Conservation (phyloP, 495 filamentous ascomycete species). For the Trichoderma virens region DNA sequence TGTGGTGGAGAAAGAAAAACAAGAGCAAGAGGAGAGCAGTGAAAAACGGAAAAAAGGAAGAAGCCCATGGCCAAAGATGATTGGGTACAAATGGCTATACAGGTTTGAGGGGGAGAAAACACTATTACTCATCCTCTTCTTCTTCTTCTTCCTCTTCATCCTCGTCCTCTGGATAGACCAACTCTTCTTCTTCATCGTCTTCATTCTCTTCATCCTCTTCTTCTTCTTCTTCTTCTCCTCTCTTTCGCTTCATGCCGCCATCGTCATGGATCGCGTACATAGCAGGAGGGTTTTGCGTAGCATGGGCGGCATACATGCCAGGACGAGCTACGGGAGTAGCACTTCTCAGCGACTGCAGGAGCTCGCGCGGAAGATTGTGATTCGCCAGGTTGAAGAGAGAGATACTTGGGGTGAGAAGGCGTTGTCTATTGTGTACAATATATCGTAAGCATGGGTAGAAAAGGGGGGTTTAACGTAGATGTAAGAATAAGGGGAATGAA, state of each 20-base stretch:
- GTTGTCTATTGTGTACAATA: constrained; percentile 51
- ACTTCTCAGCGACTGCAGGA: constrained; percentile 65
- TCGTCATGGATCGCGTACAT: no score
- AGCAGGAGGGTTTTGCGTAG: not conserved
- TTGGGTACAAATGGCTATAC: no score
- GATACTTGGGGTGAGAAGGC: constrained; percentile 59
- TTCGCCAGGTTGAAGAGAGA: constrained; percentile 80
- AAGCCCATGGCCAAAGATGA: no score
- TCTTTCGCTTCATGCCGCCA: not conserved
- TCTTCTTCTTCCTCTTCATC: constrained; percentile 21
- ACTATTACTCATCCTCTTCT: constrained; percentile 29
- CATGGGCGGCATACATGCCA: not conserved
- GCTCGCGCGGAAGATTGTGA: constrained; percentile 70
- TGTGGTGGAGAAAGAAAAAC: not conserved
- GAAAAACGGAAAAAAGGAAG: no score
- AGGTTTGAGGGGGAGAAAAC: constrained; percentile 21
- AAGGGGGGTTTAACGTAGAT: no score
- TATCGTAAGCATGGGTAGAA: constrained; percentile 25
- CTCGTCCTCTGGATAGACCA: constrained; percentile 5
- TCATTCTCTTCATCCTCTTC: not conserved
- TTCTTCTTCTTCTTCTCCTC: not conserved
- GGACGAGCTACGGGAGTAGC: constrained; percentile 51
- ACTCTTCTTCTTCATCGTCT: not conserved
- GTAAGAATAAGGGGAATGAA: not conserved
- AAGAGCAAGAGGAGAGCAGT: not conserved